Percentiles rank a stretch among this genome's conserved stretches.
These are phyloP conservation scores for Carpinus viminea DNA, from an alignment of 306 rosid genomes.

Conservation along the genomic window DNA sequence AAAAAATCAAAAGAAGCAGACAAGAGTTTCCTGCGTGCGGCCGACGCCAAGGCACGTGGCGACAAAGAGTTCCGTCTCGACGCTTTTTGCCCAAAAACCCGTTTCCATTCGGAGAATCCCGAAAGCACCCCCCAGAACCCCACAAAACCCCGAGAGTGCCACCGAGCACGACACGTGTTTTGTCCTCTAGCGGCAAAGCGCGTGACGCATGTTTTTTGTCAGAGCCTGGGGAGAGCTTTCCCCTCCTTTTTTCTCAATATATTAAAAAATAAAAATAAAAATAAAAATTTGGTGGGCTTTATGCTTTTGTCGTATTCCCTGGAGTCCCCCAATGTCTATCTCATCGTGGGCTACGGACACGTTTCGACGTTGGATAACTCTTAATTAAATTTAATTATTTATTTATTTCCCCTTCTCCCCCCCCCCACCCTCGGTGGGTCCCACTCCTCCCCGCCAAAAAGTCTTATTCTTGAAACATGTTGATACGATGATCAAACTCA, in stretches of 20 bases:
- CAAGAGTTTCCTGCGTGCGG: conserved; percentile 64
- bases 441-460: background rate
- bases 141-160: conserved; percentile 25
- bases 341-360: conserved; percentile 38
- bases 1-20: conserved; percentile 6
- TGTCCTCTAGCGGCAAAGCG: conserved; percentile 56
- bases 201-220: conserved; percentile 80
- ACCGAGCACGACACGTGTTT: conserved; percentile 49
- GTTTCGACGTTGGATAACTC: conserved; percentile 29
- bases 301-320: conserved; percentile 60
- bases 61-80: conserved; percentile 65
- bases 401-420: too few species aligned
- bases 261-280: background rate
- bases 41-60: conserved; percentile 83
- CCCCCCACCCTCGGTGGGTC: conserved; percentile 26
- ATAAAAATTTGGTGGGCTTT: conserved; percentile 29
- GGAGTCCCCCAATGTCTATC: conserved; percentile 29
- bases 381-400: too few species aligned
- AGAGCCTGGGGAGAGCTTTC: conserved; percentile 20
- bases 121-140: conserved; percentile 17
- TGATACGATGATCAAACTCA: conserved; percentile 49
- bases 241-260: background rate
- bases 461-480: conserved; percentile 40
- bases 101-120: background rate
- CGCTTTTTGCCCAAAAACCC: conserved; percentile 32